phyloP scores from a whole-genome alignment of 306 rosid species.

The Ormosia emarginata region DNA sequence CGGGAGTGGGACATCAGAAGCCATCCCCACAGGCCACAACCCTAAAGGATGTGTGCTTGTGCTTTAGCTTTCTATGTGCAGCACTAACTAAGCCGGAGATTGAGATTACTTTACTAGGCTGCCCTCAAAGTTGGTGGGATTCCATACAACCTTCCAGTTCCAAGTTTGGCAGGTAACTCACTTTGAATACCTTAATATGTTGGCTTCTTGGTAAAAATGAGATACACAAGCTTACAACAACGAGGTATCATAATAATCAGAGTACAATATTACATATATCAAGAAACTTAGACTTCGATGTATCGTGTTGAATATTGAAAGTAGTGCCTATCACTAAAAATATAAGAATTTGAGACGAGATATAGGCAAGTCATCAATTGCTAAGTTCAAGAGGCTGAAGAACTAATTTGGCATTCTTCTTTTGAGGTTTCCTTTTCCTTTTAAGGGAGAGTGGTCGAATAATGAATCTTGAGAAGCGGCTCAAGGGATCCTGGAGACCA shows the following conservation, averaged over 20 bases:
- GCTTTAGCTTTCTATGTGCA: neutral
- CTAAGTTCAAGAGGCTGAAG: constrained; percentile 57
- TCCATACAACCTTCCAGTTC: neutral
- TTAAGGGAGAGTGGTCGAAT: constrained; percentile 40
- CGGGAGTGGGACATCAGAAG: neutral
- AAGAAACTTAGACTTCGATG: neutral
- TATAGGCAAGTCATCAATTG: constrained; percentile 6
- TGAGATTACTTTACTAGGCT: too few species aligned
- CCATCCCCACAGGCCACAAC: neutral
- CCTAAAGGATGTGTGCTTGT: neutral
- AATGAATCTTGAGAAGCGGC: constrained; percentile 59
- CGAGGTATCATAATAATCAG: neutral
- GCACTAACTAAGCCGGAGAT: neutral
- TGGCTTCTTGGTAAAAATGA: neutral
- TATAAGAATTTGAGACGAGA: neutral
- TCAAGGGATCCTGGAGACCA: constrained; percentile 76
- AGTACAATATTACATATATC: neutral
- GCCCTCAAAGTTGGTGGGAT: too few species aligned
- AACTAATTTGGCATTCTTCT: constrained; percentile 42
- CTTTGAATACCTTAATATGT: neutral
- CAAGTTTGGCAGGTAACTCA: neutral
- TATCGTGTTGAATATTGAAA: neutral
- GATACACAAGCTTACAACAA: neutral
- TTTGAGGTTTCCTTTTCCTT: constrained; percentile 41
- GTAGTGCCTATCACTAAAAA: neutral